These are phyloP conservation scores for Somion occarium DNA, from an alignment of 1,284 basidiomycete genomes.

Conservation along the genomic window DNA sequence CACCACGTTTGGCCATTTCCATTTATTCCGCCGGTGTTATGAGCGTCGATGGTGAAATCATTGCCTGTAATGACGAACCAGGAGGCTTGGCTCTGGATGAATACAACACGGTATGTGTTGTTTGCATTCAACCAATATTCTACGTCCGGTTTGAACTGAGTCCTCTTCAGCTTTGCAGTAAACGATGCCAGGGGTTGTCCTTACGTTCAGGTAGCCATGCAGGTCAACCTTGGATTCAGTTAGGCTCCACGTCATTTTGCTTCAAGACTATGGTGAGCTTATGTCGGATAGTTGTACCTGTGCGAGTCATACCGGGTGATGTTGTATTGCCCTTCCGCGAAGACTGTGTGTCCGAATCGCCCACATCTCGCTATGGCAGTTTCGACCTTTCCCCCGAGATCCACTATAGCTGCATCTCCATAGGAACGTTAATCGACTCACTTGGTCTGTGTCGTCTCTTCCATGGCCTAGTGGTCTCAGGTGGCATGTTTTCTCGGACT, in stretches of 20 bases:
- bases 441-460: constrained; percentile 39
- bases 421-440: constrained; percentile 12
- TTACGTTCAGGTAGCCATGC: constrained; percentile 49
- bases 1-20: constrained; percentile 61
- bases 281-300: constrained; percentile 7
- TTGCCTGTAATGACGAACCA: constrained; percentile 61
- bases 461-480: constrained; percentile 37
- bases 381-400: constrained; percentile 33
- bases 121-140: constrained; percentile 55
- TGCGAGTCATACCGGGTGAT: constrained; percentile 39
- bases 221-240: constrained; percentile 47
- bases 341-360: constrained; percentile 42
- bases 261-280: constrained; percentile 16
- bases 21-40: constrained; percentile 55
- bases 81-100: constrained; percentile 61
- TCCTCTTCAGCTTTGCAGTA: background rate
- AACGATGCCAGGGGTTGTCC: constrained; percentile 8
- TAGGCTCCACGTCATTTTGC: constrained; percentile 61
- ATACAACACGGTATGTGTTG: constrained; percentile 57
- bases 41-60: constrained; percentile 56
- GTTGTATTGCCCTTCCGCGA: constrained; percentile 43
- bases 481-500: constrained; percentile 27
- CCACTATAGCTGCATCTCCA: background rate
- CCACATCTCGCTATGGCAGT: constrained; percentile 52
- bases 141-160: constrained; percentile 51